A percentile compares a stretch with the other conserved stretches of the same genome.
These are phyloP conservation scores for Saccharomycopsis fibuligera DNA, from an alignment of 805 yeast species.

Conservation along the genomic window DNA sequence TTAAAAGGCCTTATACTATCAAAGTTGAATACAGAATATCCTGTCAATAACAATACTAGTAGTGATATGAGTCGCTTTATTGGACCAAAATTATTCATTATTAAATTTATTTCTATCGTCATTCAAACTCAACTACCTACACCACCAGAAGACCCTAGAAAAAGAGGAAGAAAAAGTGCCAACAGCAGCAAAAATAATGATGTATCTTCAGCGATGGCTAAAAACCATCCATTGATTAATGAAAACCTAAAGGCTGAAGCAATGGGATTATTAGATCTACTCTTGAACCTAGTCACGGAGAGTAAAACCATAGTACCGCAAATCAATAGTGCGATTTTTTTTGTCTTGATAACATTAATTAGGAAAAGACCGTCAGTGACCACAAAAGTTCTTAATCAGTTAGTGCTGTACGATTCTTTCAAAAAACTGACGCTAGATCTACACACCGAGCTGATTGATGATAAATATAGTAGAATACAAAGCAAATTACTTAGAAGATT, in stretches of 20 bases:
- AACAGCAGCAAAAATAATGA: slow-evolving; percentile 5
- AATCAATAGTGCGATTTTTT: slow-evolving; percentile 59
- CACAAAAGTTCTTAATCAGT: slow-evolving; percentile 42
- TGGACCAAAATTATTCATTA: slow-evolving; percentile 44
- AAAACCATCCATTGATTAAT: slow-evolving; percentile 61
- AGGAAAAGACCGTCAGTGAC: slow-evolving; percentile 57
- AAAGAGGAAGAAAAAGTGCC: slow-evolving; percentile 16
- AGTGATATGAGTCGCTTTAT: background rate
- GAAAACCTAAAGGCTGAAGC: slow-evolving; percentile 64
- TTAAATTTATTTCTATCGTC: slow-evolving; percentile 62
- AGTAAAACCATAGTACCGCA: slow-evolving; percentile 52
- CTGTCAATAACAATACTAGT: background rate
- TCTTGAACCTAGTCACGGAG: slow-evolving; percentile 50
- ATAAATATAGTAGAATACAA: slow-evolving; percentile 14
- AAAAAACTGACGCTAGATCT: slow-evolving; percentile 25
- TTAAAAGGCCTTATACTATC: slow-evolving; percentile 1
- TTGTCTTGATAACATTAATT: slow-evolving; percentile 56
- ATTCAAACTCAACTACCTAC: slow-evolving; percentile 46
- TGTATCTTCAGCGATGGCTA: slow-evolving; percentile 45
- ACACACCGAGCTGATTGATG: slow-evolving; percentile 23
- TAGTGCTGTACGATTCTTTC: slow-evolving; percentile 32
- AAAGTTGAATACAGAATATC: background rate
- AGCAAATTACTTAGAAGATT: slow-evolving; percentile 52
- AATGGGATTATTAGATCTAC: slow-evolving; percentile 55
- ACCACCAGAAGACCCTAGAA: slow-evolving; percentile 23